Percentiles rank a stretch among this genome's conserved stretches.
These are phyloP conservation scores for Pelagomonas calceolata DNA, from an alignment of 108 stramenopile genomes.

Conservation along the genomic window DNA sequence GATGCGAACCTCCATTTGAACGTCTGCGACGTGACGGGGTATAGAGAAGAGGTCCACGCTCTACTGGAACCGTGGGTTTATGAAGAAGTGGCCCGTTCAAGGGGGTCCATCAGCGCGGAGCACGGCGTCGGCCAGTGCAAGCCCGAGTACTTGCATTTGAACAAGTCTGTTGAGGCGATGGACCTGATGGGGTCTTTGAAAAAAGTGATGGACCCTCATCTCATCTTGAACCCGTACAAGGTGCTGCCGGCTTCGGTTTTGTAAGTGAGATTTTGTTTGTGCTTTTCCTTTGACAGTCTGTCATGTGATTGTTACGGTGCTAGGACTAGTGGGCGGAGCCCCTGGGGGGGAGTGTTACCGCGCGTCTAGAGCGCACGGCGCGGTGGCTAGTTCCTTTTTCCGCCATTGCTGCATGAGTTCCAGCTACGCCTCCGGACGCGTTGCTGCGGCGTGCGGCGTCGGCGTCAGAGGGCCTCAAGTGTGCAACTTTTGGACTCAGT, in stretches of 20 bases:
- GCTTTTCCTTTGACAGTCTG: too few species aligned
- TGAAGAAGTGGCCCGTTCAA: conserved; percentile 43
- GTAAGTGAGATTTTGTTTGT: too few species aligned
- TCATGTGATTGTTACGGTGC: too few species aligned
- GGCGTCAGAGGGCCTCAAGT: too few species aligned
- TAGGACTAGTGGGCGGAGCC: too few species aligned
- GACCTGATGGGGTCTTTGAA: conserved; percentile 36
- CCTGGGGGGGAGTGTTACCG: too few species aligned
- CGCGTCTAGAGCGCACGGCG: too few species aligned
- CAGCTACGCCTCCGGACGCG: too few species aligned
- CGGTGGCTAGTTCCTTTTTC: too few species aligned
- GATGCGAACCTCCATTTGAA: conserved; percentile 94
- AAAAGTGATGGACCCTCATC: conserved; percentile 27
- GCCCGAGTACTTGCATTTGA: conserved; percentile 33
- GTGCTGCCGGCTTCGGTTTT: conserved; percentile 14
- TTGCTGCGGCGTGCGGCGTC: too few species aligned
- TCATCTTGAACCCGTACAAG: conserved; percentile 47
- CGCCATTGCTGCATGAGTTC: too few species aligned
- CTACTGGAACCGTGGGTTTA: conserved; percentile 64
- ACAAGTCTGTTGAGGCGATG: conserved; percentile 12
- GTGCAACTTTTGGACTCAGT: too few species aligned
- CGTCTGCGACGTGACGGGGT: conserved; percentile 35
- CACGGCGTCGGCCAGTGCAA: conserved; percentile 94
- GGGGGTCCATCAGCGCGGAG: conserved; percentile 96
- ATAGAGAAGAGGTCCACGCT: conserved; percentile 5